Percentiles rank a stretch among this genome's conserved stretches.
Conservation (phyloP, 2,329 filamentous ascomycete species). For the Daldinia sp. region DNA sequence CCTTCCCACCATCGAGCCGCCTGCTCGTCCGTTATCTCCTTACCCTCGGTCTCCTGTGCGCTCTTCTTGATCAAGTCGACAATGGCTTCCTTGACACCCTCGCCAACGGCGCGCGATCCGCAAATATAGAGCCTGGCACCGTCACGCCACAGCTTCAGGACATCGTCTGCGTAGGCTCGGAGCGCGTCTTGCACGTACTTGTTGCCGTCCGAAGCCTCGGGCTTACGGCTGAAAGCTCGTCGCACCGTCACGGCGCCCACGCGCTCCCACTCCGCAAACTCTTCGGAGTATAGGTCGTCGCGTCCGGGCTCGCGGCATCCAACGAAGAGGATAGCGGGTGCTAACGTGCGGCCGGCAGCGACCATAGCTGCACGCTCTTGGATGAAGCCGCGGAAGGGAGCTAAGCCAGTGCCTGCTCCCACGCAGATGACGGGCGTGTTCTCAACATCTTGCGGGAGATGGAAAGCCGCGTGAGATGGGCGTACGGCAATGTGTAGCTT, state of each 20-base stretch:
- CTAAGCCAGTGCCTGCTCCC: conserved; percentile 67
- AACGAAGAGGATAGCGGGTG: conserved; percentile 73
- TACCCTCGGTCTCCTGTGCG: conserved; percentile 43
- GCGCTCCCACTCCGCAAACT: conserved; percentile 69
- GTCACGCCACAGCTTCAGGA: conserved; percentile 55
- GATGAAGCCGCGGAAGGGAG: conserved; percentile 73
- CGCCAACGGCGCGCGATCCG: conserved; percentile 66
- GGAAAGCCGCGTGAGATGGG: conserved; percentile 57
- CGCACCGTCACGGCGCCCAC: conserved; percentile 71
- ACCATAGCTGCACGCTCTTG: conserved; percentile 70
- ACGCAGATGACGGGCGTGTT: conserved; percentile 65
- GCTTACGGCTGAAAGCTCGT: conserved; percentile 67
- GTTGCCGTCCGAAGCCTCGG: conserved; percentile 59
- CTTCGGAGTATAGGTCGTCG: conserved; percentile 71
- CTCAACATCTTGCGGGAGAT: conserved; percentile 60
- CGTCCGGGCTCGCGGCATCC: conserved; percentile 68
- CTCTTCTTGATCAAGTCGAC: conserved; percentile 52
- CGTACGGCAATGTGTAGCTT: conserved; percentile 57
- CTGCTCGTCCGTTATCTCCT: conserved; percentile 55
- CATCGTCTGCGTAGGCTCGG: conserved; percentile 53
- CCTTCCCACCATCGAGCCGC: conserved; percentile 62
- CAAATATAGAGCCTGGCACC: conserved; percentile 73
- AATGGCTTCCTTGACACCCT: conserved; percentile 59
- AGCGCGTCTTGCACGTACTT: conserved; percentile 62
- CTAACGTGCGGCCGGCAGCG: conserved; percentile 64